Percentiles rank a stretch among this genome's conserved stretches.
phyloP scores from a whole-genome alignment of 495 filamentous ascomycete species.

The Filosporella fistucella region DNA sequence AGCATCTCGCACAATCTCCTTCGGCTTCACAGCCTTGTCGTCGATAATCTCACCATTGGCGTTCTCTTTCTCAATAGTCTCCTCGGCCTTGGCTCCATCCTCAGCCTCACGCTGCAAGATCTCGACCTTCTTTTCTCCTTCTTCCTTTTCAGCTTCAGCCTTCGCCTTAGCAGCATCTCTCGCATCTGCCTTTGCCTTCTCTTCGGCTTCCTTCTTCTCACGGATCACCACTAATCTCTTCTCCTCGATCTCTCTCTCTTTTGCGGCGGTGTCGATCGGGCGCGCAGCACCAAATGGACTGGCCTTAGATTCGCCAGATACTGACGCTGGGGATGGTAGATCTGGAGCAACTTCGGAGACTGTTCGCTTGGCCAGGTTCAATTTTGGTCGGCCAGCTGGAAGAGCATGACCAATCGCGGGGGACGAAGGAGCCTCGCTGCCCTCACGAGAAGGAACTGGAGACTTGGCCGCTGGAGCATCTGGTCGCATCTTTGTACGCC shows the following conservation, averaged over 20 bases:
- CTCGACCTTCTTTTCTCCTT: slow-evolving; percentile 55
- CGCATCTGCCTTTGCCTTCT: slow-evolving; percentile 76
- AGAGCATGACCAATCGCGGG: slow-evolving; percentile 45
- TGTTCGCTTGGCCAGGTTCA: slow-evolving; percentile 85
- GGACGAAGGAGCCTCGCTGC: slow-evolving; percentile 50
- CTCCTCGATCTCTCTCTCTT: slow-evolving; percentile 86
- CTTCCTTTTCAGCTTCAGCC: slow-evolving; percentile 40
- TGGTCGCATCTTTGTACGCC: slow-evolving; percentile 78
- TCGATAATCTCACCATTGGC: slow-evolving; percentile 28
- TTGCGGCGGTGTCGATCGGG: slow-evolving; percentile 83
- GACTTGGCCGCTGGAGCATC: slow-evolving; percentile 48
- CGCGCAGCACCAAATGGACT: slow-evolving; percentile 89
- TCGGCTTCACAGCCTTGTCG: slow-evolving; percentile 38
- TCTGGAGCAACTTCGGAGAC: slow-evolving; percentile 69
- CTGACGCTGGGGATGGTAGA: slow-evolving; percentile 40
- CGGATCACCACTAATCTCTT: slow-evolving; percentile 67
- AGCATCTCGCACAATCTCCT: slow-evolving; percentile 35
- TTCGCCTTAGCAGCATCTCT: slow-evolving; percentile 50
- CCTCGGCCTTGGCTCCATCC: slow-evolving; percentile 48
- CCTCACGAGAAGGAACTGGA: slow-evolving; percentile 24
- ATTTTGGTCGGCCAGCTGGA: slow-evolving; percentile 60
- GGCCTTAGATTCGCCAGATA: slow-evolving; percentile 63
- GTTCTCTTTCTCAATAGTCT: slow-evolving; percentile 40
- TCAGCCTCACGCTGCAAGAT: slow-evolving; percentile 54
- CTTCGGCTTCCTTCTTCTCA: slow-evolving; percentile 84